Evolutionary conservation across 139 green algal genomes (phyloP).

Genomic region (Astrephomene gubernaculifera): DNA sequence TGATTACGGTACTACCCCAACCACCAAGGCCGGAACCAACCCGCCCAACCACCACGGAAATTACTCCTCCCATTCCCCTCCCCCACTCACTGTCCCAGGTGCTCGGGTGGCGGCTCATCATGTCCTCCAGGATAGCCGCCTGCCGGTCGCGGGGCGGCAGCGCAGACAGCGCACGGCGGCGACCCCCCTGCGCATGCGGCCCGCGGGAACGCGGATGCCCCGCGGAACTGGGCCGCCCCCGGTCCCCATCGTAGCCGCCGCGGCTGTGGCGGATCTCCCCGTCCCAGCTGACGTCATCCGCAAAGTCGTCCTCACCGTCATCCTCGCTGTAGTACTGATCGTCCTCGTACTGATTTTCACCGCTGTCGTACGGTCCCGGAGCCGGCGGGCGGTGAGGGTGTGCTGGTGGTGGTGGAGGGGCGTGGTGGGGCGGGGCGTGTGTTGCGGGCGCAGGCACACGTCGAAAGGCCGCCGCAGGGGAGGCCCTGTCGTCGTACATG

Average conservation of each 20-base stretch:
- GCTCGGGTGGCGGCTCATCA: slow-evolving; percentile 43
- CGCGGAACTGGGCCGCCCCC: background rate
- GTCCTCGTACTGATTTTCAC: background rate
- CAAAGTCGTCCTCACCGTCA: slow-evolving; percentile 22
- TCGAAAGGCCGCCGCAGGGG: too few species aligned
- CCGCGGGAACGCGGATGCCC: slow-evolving; percentile 5
- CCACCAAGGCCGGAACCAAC: too few species aligned
- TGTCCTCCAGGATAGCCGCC: slow-evolving; percentile 39
- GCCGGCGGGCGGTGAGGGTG: too few species aligned
- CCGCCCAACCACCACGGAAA: too few species aligned
- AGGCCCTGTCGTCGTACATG: too few species aligned
- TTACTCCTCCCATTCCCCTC: too few species aligned
- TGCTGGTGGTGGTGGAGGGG: too few species aligned
- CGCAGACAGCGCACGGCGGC: background rate
- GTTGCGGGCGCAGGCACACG: too few species aligned
- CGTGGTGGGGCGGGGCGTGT: too few species aligned
- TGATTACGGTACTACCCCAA: too few species aligned
- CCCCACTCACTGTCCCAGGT: slow-evolving; percentile 48
- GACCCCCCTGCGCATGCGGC: background rate
- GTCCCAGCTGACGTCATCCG: slow-evolving; percentile 29
- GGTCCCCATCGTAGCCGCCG: background rate
- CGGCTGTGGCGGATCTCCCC: background rate
- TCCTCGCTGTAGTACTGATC: background rate
- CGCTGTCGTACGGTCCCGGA: too few species aligned
- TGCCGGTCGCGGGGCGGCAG: slow-evolving; percentile 33